Evolutionary conservation across 2,329 filamentous ascomycete species (phyloP), one percentile per base, ranked within the genome.

Genomic region (Trichoderma aggressivum): DNA sequence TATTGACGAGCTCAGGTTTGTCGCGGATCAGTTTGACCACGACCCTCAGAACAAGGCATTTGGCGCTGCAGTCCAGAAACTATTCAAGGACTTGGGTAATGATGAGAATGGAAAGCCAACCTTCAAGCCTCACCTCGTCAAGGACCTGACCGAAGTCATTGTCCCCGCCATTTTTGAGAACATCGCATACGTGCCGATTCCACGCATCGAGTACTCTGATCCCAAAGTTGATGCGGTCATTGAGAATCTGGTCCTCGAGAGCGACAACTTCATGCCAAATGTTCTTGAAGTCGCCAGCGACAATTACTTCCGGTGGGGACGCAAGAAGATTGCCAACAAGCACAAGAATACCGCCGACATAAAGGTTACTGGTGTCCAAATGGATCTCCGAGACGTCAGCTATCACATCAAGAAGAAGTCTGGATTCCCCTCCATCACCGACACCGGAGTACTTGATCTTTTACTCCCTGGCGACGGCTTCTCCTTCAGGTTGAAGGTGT

Each of bases 371-470:
- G 95, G 96, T 67, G 87, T 99, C 53, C 96, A 99, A 85, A 94
- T 95, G 86, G 96, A 99, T 75, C 86, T 98, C 58, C 89, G 88
- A 74, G 94, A 97, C 78, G 93, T 99, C 73, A 93, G 92, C 81
- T 98, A 94, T 87, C 94, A 98, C 82, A 87, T 99, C 83, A 96
- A 96, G 85, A 93, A 91, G 83, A 98, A 99, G 88, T 85, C 94
- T 77, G 95, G 96, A 10, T 98, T 98, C 86, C 95, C 94, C 3
- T 88, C 90, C 16, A 86, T 98, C 80, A 94, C 89, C 21, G 96
- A 99, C 79, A 92, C 89, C 59, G 96, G 96, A 84, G 86, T 98
- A 36, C 90, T 92, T 83, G 94, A 98, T 79, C 90, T 99, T 77
- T 89, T 94, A 78, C 88, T 99, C 69, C 93, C 92, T 30, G 96